These are phyloP conservation scores for Paramecium octaurelia DNA, from an alignment of 73 alveolate species.

Conservation along the genomic window DNA sequence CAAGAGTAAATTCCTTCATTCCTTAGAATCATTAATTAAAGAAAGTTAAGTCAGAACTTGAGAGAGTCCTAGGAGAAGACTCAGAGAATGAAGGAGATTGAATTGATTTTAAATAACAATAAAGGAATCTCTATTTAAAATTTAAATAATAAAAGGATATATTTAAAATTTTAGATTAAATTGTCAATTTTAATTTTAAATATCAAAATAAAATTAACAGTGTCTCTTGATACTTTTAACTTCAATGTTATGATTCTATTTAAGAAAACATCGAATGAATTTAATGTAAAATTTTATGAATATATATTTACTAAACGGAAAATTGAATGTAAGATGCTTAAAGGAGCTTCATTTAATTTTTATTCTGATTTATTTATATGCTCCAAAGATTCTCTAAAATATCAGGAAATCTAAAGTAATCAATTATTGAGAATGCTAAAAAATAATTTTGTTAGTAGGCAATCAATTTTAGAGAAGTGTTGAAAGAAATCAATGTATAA, in stretches of 20 bases:
- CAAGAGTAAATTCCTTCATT: not conserved
- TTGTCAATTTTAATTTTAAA: not conserved
- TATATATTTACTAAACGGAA: not conserved
- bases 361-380: not conserved
- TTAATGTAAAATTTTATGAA: not conserved
- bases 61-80: not conserved
- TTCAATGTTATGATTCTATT: not conserved
- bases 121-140: not conserved
- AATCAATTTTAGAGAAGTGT: not conserved
- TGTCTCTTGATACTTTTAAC: not conserved
- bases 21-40: not conserved
- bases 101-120: not conserved
- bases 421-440: not conserved
- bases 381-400: not conserved
- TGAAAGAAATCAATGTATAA: not conserved
- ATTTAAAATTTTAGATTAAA: not conserved
- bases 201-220: not conserved
- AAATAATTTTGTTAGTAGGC: not conserved
- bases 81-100: conserved; percentile 41
- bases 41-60: conserved; percentile 23
- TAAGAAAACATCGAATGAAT: not conserved
- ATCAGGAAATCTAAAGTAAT: not conserved
- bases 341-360: not conserved
- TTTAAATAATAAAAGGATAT: not conserved
- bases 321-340: not conserved